These are phyloP conservation scores for Geranium brycei DNA, from an alignment of 345 rosid species.

Conservation along the genomic window DNA sequence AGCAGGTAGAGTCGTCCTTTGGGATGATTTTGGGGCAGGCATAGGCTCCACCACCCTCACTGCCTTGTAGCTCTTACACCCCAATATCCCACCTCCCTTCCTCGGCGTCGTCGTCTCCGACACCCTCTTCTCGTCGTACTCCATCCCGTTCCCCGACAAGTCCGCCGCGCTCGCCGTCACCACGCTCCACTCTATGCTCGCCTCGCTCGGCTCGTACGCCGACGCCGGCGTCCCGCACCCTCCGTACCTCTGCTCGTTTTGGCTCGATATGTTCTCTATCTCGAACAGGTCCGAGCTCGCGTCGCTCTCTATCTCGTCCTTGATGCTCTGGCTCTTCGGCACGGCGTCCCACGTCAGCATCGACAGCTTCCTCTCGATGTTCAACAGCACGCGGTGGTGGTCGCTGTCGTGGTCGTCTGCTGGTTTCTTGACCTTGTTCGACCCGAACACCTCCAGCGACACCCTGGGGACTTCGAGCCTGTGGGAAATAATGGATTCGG, in stretches of 20 bases:
- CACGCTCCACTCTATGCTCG: constrained; percentile 56
- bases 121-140: constrained; percentile 20
- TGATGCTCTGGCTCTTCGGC: constrained; percentile 25
- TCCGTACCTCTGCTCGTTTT: background rate
- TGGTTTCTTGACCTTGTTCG: constrained; percentile 1
- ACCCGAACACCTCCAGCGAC: constrained; percentile 31
- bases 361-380: constrained; percentile 45
- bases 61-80: constrained; percentile 39
- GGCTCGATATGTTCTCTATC: constrained; percentile 39
- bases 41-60: constrained; percentile 36
- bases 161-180: constrained; percentile 48
- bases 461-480: constrained; percentile 17
- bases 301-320: constrained; percentile 43
- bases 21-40: background rate
- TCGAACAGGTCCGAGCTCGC: constrained; percentile 64
- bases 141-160: constrained; percentile 20
- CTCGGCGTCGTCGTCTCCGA: constrained; percentile 9
- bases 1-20: too few species aligned
- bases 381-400: constrained; percentile 15
- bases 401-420: constrained; percentile 6
- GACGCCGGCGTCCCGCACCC: constrained; percentile 9
- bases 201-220: constrained; percentile 37
- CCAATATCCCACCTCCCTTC: constrained; percentile 22
- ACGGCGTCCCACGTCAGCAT: constrained; percentile 69
- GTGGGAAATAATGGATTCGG: constrained; percentile 2